Conservation (phyloP, 1,284 basidiomycete genomes). For the Rhodotorula sp. region DNA sequence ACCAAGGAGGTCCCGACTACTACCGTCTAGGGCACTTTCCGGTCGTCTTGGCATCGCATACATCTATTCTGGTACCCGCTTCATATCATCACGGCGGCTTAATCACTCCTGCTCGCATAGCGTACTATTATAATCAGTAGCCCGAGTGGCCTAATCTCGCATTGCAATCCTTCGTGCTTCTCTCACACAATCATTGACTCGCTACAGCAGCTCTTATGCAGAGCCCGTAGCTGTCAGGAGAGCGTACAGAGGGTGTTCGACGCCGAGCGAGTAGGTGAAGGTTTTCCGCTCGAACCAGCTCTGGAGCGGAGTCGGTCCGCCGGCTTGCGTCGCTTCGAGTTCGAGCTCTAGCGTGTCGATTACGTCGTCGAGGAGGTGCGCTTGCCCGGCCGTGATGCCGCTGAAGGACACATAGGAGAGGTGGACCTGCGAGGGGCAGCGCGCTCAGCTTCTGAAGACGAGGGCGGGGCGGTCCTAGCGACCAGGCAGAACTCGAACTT, state of each 20-base stretch:
- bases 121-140: no score
- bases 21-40: not conserved
- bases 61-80: no score
- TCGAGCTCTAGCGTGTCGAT: conserved; percentile 66
- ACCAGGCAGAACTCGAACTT: conserved; percentile 43
- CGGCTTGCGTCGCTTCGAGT: conserved; percentile 47
- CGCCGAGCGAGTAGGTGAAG: conserved; percentile 76
- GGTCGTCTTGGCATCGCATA: not conserved
- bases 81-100: no score
- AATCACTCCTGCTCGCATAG: no score
- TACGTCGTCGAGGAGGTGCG: conserved; percentile 87
- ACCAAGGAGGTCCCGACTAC: conserved; percentile 1
- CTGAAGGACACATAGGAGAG: conserved; percentile 62
- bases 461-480: not conserved
- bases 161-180: not conserved
- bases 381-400: conserved; percentile 81
- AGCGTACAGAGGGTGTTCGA: conserved; percentile 58
- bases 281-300: conserved; percentile 64
- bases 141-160: not conserved
- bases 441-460: not conserved
- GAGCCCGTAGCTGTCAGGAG: not conserved
- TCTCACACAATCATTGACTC: not conserved
- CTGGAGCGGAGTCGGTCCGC: conserved; percentile 52
- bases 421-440: conserved; percentile 47
- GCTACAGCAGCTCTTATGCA: no score